Evolutionary conservation across 768 basidiomycete genomes (phyloP).

Genomic region (Mycena vulgaris): DNA sequence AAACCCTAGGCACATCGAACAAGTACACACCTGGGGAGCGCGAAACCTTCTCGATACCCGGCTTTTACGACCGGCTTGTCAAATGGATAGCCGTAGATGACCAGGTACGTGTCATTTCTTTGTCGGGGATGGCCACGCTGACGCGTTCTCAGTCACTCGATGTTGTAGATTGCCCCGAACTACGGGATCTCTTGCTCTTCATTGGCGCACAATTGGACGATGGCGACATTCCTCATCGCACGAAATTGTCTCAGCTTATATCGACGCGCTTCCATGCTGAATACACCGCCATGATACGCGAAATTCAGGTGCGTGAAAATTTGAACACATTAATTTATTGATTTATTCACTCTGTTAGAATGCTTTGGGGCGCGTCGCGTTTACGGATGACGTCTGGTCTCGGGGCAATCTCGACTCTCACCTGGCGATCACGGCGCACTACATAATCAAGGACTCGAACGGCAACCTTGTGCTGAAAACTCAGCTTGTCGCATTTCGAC

Average conservation of each 20-base stretch:
- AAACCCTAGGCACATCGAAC: not conserved
- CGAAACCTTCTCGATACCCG: not conserved
- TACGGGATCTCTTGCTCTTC: not conserved
- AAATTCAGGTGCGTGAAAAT: conserved; percentile 30
- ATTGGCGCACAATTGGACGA: not conserved
- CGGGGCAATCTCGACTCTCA: conserved; percentile 29
- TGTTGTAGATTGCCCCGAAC: not conserved
- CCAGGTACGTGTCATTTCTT: not conserved
- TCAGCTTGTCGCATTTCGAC: conserved; percentile 40
- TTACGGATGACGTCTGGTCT: conserved; percentile 41
- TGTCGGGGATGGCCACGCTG: not conserved
- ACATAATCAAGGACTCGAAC: conserved; percentile 7
- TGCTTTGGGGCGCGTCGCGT: conserved; percentile 36
- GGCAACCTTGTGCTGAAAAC: conserved; percentile 32
- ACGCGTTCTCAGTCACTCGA: not conserved
- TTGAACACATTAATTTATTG: not conserved
- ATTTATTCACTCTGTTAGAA: conserved; percentile 32
- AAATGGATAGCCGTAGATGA: conserved; percentile 15
- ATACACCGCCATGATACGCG: conserved; percentile 34
- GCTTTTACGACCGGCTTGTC: not conserved
- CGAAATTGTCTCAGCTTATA: conserved; percentile 35
- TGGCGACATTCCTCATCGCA: not conserved
- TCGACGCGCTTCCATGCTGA: conserved; percentile 32
- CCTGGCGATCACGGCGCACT: conserved; percentile 43
- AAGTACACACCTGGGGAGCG: not conserved